These are phyloP conservation scores for Daedaleopsis sinensis DNA, from an alignment of 768 basidiomycete genomes.

Conservation along the genomic window DNA sequence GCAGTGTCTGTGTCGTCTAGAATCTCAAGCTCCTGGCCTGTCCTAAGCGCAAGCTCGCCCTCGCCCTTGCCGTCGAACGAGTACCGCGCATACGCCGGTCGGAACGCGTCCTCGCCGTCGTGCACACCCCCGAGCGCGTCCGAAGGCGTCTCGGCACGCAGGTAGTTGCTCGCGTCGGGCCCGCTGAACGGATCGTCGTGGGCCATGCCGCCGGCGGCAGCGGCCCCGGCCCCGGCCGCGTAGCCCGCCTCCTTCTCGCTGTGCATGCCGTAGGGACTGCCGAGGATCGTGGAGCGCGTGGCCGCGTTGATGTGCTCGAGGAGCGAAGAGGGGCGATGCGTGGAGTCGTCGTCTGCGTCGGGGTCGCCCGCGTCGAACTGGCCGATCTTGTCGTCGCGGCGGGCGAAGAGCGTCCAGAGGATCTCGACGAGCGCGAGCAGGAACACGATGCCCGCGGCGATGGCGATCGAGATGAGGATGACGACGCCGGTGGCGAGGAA, in stretches of 20 bases:
- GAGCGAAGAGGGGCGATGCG: slow-evolving; percentile 83
- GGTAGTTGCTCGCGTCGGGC: slow-evolving; percentile 75
- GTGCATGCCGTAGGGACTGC: slow-evolving; percentile 43
- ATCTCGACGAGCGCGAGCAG: slow-evolving; percentile 83
- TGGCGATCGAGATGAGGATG: slow-evolving; percentile 96
- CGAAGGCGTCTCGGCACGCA: slow-evolving; percentile 81
- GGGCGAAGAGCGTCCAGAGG: slow-evolving; percentile 85
- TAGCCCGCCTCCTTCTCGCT: slow-evolving; percentile 60
- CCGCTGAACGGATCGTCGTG: slow-evolving; percentile 59
- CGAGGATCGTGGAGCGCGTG: slow-evolving; percentile 81
- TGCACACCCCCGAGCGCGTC: slow-evolving; percentile 68
- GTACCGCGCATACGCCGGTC: slow-evolving; percentile 80
- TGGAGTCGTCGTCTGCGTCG: slow-evolving; percentile 72
- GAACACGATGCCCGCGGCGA: slow-evolving; percentile 92
- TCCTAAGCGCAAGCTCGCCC: slow-evolving; percentile 72
- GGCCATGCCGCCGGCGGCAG: slow-evolving; percentile 28
- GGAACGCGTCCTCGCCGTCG: slow-evolving; percentile 65
- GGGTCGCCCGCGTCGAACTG: slow-evolving; percentile 67
- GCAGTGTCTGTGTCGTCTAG: slow-evolving; percentile 80
- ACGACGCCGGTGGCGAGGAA: slow-evolving; percentile 92
- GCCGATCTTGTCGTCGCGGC: slow-evolving; percentile 71
- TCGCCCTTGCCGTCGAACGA: slow-evolving; percentile 81
- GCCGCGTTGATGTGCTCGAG: slow-evolving; percentile 92
- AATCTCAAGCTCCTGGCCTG: slow-evolving; percentile 74
- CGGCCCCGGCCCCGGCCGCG: slow-evolving; percentile 35